Conservation (phyloP, 495 filamentous ascomycete species). For the Parathielavia hyrcaniae region DNA sequence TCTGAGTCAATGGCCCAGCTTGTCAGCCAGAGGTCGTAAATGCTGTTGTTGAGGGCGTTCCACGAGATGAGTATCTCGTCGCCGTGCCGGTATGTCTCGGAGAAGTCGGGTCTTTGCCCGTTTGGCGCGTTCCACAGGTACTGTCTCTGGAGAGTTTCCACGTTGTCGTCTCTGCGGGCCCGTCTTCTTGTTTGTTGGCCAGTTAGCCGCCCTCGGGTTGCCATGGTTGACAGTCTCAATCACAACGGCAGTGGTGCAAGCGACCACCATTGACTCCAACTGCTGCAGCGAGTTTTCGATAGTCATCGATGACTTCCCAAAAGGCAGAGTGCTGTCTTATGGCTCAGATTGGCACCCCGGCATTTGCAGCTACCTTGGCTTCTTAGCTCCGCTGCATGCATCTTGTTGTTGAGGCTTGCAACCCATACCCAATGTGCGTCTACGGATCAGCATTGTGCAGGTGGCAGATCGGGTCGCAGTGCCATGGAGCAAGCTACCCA, state of each 20-base stretch:
- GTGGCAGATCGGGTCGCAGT: constrained; percentile 10
- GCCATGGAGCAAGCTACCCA: neutral
- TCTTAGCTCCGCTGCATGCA: neutral
- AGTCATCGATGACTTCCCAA: neutral
- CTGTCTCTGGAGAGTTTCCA: neutral
- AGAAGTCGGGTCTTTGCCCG: constrained; percentile 18
- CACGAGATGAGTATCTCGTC: constrained; percentile 23
- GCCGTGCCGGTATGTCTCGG: constrained; percentile 14
- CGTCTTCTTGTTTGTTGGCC: neutral
- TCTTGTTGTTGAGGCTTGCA: neutral
- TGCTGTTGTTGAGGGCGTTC: constrained; percentile 23
- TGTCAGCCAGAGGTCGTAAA: constrained; percentile 24
- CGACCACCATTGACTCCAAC: neutral
- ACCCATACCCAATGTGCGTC: neutral
- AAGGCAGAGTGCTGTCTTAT: neutral
- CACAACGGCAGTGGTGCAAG: neutral
- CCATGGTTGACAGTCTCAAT: neutral
- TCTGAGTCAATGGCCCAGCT: constrained; percentile 14
- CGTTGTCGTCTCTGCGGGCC: neutral
- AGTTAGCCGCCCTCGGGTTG: neutral
- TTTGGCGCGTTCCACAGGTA: constrained; percentile 20
- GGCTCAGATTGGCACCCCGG: neutral
- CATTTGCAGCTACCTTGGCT: neutral
- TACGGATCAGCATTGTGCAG: neutral
- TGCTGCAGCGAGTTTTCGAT: neutral